Base-by-base conservation (phyloP, 2,329 filamentous ascomycete species). In the Geosmithia putterillii region DNA sequence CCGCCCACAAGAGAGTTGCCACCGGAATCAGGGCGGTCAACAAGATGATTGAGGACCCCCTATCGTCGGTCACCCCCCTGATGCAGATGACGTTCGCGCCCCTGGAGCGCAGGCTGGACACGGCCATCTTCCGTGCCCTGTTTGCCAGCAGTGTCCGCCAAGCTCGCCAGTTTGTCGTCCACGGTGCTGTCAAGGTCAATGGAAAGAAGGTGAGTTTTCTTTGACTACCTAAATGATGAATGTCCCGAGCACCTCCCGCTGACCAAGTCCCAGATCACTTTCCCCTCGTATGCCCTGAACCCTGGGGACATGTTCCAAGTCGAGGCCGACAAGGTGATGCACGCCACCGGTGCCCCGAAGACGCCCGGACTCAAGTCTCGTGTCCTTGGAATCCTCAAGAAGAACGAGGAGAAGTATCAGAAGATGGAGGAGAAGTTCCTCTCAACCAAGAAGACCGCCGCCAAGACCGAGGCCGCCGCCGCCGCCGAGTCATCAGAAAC, bases 301-400 rank as follows among this genome's bases (percentile, higher is more conserved):
- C 94, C 92, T 3, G 92, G 92, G 52, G 92, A 98, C 61, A 86
- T 98, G 79, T 98, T 98, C 72, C 87, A 94, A 60, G 90, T 98
- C 54, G 84, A 95, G 18, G 74, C 85, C 32, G 86, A 95, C 35
- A 79, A 82, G 53, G 92, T 98, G 45, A 73, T 98, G 63, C 89
- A 76, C 55, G 90, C 86, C 28, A 95, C 89, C 1, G 92, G 92
- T 46, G 73, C 75, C 21, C 74, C 76, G 41, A 92, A 88, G 63
- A 62, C 41, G 6, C 36, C 36, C 8, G 28, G 25, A 18, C 17
- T 21, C 10, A 39, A 43, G 36, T 19, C 36, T 15, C 17, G 53
- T n/a, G 57, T 58, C 22, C 57, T 56, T 49, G 55, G 54, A 38
- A 55, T 63, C 12, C 48, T 63, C 6, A 53, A 58, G 45, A 66